Conservation (phyloP, 176 grass and related monocot species). For the Cocos nucifera region DNA sequence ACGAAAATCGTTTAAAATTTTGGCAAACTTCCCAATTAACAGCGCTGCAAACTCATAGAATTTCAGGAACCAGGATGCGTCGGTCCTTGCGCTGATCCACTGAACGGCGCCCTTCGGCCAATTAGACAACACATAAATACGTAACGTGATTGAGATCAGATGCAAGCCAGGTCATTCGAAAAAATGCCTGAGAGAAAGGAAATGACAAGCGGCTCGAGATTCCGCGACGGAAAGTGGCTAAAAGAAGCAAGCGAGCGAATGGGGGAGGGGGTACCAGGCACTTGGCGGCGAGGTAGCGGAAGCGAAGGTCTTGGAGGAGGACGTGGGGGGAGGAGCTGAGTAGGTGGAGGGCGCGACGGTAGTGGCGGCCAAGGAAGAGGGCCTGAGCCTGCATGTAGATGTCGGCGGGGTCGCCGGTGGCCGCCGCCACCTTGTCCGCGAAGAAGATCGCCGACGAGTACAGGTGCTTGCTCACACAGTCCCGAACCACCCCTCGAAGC, state of each 20-base stretch:
- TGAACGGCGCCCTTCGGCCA: too few species aligned
- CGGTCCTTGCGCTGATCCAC: too few species aligned
- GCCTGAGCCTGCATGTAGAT: conserved; percentile 94
- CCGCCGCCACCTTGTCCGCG: conserved; percentile 75
- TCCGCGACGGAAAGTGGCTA: neutral
- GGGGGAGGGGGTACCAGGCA: conserved; percentile 42
- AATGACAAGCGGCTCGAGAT: neutral
- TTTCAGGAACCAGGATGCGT: too few species aligned
- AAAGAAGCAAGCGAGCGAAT: neutral
- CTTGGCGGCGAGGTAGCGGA: conserved; percentile 92
- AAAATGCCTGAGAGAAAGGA: neutral
- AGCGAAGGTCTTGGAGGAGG: conserved; percentile 70
- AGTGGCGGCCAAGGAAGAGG: conserved; percentile 74
- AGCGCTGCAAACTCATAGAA: too few species aligned
- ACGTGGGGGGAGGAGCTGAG: conserved; percentile 55
- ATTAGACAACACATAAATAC: too few species aligned
- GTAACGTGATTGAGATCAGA: too few species aligned
- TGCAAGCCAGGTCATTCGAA: neutral
- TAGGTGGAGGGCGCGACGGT: conserved; percentile 79
- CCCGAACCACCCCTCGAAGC: conserved; percentile 72
- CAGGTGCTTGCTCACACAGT: conserved; percentile 87
- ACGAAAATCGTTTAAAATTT: too few species aligned
- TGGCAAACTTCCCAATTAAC: too few species aligned
- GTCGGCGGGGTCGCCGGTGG: conserved; percentile 60
- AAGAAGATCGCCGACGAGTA: conserved; percentile 85